Percentiles rank a stretch among this genome's conserved stretches.
phyloP scores from a whole-genome alignment of 2,329 filamentous ascomycete genomes.

The Fusarium abutilonis region DNA sequence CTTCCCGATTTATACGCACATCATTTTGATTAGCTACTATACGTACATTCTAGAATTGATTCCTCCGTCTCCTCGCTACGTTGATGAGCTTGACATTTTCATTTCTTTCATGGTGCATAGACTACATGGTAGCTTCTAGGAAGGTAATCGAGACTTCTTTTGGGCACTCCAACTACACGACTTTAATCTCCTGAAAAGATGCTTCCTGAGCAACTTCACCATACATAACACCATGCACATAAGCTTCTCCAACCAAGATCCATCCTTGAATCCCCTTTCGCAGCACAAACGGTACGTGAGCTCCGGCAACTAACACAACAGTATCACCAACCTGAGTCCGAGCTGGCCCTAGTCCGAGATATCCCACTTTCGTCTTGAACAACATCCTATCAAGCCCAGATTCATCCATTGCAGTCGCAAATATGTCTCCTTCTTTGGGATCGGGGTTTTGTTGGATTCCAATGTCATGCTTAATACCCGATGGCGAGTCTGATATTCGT shows the following conservation, averaged over 20 bases:
- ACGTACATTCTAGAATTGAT: too few relatives aligned
- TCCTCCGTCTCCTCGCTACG: too few relatives aligned
- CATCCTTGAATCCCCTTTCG: fast-evolving
- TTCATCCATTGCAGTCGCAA: constrained; percentile 13
- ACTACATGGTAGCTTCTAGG: not conserved
- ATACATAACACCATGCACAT: constrained; percentile 9
- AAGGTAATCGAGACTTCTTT: not conserved
- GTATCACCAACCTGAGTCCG: not conserved
- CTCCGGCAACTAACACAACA: constrained; percentile 1
- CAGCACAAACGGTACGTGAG: constrained; percentile 11
- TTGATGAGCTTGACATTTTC: too few relatives aligned
- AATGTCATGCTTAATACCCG: constrained; percentile 2
- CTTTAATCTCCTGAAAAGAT: not conserved
- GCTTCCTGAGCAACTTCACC: not conserved
- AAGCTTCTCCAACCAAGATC: constrained; percentile 5
- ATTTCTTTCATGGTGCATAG: not conserved
- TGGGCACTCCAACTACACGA: not conserved
- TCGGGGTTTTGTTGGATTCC: not conserved
- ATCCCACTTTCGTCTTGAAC: not conserved
- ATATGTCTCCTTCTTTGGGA: constrained; percentile 13
- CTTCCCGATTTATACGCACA: too few relatives aligned
- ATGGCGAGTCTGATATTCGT: constrained; percentile 3
- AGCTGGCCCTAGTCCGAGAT: not conserved
- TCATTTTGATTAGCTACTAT: too few relatives aligned
- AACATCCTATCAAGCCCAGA: constrained; percentile 2